A percentile compares a stretch with the other conserved stretches of the same genome.
These are phyloP conservation scores for Calocybe indica DNA, from an alignment of 768 basidiomycete species.

Conservation along the genomic window DNA sequence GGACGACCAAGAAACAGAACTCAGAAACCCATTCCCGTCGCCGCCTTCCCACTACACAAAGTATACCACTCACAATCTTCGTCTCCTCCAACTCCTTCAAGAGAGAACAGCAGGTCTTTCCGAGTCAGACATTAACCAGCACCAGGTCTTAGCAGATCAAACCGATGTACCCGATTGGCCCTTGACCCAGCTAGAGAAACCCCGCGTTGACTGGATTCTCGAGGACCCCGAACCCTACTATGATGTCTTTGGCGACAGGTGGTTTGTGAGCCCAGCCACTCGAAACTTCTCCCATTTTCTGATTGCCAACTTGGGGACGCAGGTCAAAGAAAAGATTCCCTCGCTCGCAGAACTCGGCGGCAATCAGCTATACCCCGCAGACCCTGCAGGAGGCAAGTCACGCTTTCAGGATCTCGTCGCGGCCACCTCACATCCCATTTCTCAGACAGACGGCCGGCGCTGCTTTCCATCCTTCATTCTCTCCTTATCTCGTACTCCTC, in stretches of 20 bases:
- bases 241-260: constrained; percentile 80
- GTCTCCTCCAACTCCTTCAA: constrained; percentile 55
- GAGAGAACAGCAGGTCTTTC: constrained; percentile 44
- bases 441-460: constrained; percentile 71
- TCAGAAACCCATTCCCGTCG: constrained; percentile 85
- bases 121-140: constrained; percentile 40
- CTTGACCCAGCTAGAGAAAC: constrained; percentile 72
- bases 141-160: constrained; percentile 64
- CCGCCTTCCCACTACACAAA: constrained; percentile 81
- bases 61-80: constrained; percentile 71
- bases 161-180: constrained; percentile 74
- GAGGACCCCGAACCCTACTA: constrained; percentile 73
- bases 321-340: constrained; percentile 82
- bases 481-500: constrained; percentile 76
- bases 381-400: constrained; percentile 58
- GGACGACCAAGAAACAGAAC: constrained; percentile 71
- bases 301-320: background rate
- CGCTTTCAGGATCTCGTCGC: background rate
- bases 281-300: constrained; percentile 7
- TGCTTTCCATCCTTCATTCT: constrained; percentile 67
- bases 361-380: constrained; percentile 71
- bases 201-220: constrained; percentile 85
- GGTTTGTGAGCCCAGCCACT: constrained; percentile 60
- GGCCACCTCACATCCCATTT: background rate
- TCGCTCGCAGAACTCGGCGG: constrained; percentile 80